A percentile compares a stretch with the other conserved stretches of the same genome.
Conservation (phyloP, 108 stramenopile species). For the Cyclotella choctawhatcheeana region DNA sequence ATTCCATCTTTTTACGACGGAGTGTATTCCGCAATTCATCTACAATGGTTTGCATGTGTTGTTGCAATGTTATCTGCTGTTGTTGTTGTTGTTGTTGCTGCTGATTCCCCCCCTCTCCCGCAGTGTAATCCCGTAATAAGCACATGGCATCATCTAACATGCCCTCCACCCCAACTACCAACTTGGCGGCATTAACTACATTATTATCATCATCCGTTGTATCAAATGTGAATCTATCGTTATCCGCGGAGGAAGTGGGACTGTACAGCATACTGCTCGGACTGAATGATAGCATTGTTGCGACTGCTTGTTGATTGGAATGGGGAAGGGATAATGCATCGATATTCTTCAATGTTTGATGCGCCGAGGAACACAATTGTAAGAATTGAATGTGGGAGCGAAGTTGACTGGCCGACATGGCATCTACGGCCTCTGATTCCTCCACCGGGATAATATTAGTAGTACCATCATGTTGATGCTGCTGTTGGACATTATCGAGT, state of each 20-base stretch:
- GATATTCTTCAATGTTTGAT: neutral
- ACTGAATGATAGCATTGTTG: neutral
- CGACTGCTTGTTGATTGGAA: neutral
- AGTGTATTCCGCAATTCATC: conserved; percentile 24
- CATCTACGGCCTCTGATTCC: neutral
- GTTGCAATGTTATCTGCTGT: neutral
- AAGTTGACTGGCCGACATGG: neutral
- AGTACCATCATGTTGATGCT: too few relatives aligned
- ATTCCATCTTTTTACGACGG: conserved; percentile 39
- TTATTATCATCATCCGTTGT: neutral
- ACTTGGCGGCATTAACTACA: conserved; percentile 24
- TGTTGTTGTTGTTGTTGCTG: neutral
- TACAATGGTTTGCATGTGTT: conserved; percentile 28
- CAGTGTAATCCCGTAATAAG: too few relatives aligned
- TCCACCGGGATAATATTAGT: neutral
- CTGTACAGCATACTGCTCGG: conserved; percentile 19
- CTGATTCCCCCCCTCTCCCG: too few relatives aligned
- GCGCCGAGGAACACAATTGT: neutral
- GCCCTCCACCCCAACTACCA: neutral
- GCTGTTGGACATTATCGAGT: too few relatives aligned
- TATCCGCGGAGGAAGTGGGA: conserved; percentile 10
- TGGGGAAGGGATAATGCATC: neutral
- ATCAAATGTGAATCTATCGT: conserved; percentile 11
- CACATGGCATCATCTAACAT: conserved; percentile 11
- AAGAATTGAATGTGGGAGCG: neutral